Base-by-base conservation (phyloP, 2,329 filamentous ascomycete genomes). In the Trichoderma sp. region DNA sequence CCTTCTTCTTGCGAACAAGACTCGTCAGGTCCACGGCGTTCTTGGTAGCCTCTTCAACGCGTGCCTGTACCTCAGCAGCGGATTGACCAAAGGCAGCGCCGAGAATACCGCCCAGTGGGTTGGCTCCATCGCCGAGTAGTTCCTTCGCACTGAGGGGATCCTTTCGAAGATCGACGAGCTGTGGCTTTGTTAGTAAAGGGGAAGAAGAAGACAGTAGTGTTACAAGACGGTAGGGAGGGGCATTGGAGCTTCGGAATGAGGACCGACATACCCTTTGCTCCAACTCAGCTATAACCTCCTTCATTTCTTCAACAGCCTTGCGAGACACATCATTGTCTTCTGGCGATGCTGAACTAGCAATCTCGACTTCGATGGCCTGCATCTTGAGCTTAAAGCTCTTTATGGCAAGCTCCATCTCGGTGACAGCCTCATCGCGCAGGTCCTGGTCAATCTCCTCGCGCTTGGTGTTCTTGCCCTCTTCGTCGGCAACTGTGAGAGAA, bases 201-300 rank as follows among this genome's bases (percentile, higher is more conserved):
- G 27, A 13, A 8, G 52, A 34, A 12, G 6, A 2, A 19, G 4
- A 15, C 27, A 32, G 13, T 25, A 32, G 29, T 7, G 52, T 1
- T 34, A 19, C 13, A 61, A 68, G 48, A 6, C 2, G 15, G 34
- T 32, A 5, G 34, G 56, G 15, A 13, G n/a, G 42, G 2, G 12
- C 6, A 10, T 5, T 32, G 5, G 4, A 13, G 5, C 5, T 12
- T 48, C 1, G 17, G 13, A 22, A 12, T 1, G 34, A 54, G 29
- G 15, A 53, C 5, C 15, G 13, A 79, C 86, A 79, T 80, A 91
- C 88, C 71, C 91, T 84, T 76, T 90, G 86, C 80, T 93, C 89
- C 87, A 95, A 92, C 72, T 95, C 92, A 64, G 85, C 84, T 57
- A 94, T 85, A 71, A 95, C 88, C 69, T 93, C 90, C 79, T 91